phyloP scores from a whole-genome alignment of 495 filamentous ascomycete species.

The Bathelium albidoporum region DNA sequence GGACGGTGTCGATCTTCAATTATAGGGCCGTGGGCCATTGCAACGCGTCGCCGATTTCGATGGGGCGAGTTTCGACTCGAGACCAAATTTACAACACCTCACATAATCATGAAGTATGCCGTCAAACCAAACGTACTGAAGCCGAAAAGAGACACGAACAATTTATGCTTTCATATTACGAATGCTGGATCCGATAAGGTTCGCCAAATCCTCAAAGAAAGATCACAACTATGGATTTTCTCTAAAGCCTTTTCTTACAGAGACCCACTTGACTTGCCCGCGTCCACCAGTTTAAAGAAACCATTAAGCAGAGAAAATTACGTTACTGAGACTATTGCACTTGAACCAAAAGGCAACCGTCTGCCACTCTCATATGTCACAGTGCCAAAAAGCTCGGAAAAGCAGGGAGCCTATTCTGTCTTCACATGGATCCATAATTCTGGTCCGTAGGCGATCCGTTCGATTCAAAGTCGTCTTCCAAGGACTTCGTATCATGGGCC shows the following conservation, averaged over 20 bases:
- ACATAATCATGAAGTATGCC: neutral
- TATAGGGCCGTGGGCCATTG: neutral
- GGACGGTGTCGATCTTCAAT: neutral
- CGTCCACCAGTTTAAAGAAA: neutral
- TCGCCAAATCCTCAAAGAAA: neutral
- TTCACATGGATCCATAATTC: neutral
- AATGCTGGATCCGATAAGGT: neutral
- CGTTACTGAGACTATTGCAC: neutral
- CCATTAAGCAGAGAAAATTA: too few species aligned
- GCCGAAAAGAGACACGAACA: neutral
- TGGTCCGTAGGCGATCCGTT: neutral
- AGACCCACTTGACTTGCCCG: neutral
- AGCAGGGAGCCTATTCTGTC: neutral
- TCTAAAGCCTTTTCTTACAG: neutral
- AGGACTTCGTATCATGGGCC: neutral
- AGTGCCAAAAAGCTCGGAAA: neutral
- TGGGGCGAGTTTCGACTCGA: neutral
- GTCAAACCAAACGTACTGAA: neutral
- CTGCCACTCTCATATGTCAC: neutral
- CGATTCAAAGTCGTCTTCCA: neutral
- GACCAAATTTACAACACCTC: slow-evolving; percentile 1
- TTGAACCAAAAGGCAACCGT: neutral
- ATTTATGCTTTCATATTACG: neutral
- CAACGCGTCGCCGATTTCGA: neutral
- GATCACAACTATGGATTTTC: neutral